A percentile compares a stretch with the other conserved stretches of the same genome.
Conservation (phyloP, 2,329 filamentous ascomycete genomes). For the Beauveria medogensis region DNA sequence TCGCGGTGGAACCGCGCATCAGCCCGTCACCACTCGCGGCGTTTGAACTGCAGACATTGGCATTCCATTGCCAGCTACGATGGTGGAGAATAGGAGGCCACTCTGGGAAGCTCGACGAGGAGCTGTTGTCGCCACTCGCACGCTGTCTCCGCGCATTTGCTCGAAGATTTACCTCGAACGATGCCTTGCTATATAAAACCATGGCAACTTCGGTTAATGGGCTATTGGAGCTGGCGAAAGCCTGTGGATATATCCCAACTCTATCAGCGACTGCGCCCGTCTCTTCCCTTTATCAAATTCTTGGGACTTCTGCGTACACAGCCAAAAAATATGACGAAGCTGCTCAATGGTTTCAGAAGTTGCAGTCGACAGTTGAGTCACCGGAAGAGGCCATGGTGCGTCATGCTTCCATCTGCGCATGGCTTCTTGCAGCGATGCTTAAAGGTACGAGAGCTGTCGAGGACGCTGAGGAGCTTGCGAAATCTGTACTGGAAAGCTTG, state of each 20-base stretch:
- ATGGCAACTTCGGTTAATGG: constrained; percentile 24
- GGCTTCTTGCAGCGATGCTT: constrained; percentile 46
- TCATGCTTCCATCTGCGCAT: constrained; percentile 45
- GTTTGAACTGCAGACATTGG: constrained; percentile 56
- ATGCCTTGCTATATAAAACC: constrained; percentile 29
- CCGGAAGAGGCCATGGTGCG: constrained; percentile 39
- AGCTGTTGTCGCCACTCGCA: constrained; percentile 57
- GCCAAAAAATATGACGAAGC: constrained; percentile 41
- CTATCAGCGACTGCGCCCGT: constrained; percentile 35
- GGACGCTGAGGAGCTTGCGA: constrained; percentile 34
- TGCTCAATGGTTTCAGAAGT: constrained; percentile 43
- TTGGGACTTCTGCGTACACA: constrained; percentile 42
- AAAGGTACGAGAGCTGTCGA: constrained; percentile 32
- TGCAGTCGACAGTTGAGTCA: constrained; percentile 31
- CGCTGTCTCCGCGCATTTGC: constrained; percentile 55
- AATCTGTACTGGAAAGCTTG: constrained; percentile 44
- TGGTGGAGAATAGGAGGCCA: constrained; percentile 61
- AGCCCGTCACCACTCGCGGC: constrained; percentile 48
- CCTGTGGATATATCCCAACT: constrained; percentile 25
- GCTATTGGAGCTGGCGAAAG: constrained; percentile 25
- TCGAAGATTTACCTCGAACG: constrained; percentile 38
- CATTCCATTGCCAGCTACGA: constrained; percentile 50
- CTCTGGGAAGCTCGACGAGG: constrained; percentile 50
- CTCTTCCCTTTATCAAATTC: constrained; percentile 41
- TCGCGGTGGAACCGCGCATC: constrained; percentile 44